A percentile compares a stretch with the other conserved stretches of the same genome.
These are phyloP conservation scores for Globisporangium viniferum DNA, from an alignment of 352 stramenopile species.

Conservation along the genomic window DNA sequence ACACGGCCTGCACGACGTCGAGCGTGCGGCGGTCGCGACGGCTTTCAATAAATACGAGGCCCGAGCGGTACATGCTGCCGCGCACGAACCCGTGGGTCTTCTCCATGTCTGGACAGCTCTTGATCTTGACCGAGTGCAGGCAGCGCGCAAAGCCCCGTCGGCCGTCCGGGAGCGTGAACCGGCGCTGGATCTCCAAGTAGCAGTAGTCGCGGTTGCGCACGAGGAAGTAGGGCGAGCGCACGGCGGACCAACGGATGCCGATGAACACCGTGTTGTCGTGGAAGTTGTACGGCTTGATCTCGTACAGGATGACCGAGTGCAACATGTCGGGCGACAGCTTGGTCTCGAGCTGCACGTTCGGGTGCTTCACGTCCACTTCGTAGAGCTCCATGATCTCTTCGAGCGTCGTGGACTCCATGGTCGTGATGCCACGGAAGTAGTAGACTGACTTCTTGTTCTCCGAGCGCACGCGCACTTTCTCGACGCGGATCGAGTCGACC, in stretches of 20 bases:
- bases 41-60: conserved; percentile 75
- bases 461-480: conserved; percentile 72
- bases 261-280: conserved; percentile 62
- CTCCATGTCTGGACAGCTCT: conserved; percentile 80
- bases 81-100: conserved; percentile 74
- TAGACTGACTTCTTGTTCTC: conserved; percentile 57
- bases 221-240: conserved; percentile 70
- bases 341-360: conserved; percentile 71
- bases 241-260: conserved; percentile 70
- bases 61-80: conserved; percentile 81
- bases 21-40: conserved; percentile 68
- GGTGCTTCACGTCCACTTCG: conserved; percentile 66
- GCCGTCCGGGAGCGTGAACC: conserved; percentile 54
- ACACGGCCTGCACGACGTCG: conserved; percentile 78
- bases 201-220: conserved; percentile 77
- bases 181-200: conserved; percentile 75
- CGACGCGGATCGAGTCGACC: conserved; percentile 62
- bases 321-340: conserved; percentile 72
- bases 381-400: conserved; percentile 78
- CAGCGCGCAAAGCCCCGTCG: conserved; percentile 66
- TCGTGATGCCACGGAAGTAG: conserved; percentile 71
- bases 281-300: conserved; percentile 57
- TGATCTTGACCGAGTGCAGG: conserved; percentile 84
- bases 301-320: conserved; percentile 78
- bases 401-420: conserved; percentile 50